Evolutionary conservation across 2,329 filamentous ascomycete species (phyloP).

Genomic region (Phyllosticta paracitricarpa): DNA sequence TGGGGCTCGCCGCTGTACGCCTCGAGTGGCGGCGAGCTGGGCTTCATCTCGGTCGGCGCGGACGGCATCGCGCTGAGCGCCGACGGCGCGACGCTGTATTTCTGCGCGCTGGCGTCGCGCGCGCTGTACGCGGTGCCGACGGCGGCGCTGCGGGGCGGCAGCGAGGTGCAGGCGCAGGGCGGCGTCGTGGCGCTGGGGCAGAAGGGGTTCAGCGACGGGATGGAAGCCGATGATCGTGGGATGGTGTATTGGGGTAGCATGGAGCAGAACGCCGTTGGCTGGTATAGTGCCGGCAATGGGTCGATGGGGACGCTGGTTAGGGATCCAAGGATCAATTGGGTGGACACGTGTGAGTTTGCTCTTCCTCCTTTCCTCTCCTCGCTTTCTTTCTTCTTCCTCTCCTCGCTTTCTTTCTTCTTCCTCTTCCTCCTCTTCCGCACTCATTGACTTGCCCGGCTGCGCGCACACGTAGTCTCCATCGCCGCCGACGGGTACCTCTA

Average conservation of each 20-base stretch:
- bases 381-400: too few species aligned
- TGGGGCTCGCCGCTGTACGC: conserved; percentile 41
- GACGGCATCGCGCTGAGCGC: conserved; percentile 44
- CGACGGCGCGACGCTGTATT: conserved; percentile 40
- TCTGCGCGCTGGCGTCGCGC: conserved; percentile 34
- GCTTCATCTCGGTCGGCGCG: conserved; percentile 34
- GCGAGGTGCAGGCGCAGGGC: conserved; percentile 34
- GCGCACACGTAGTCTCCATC: conserved; percentile 22
- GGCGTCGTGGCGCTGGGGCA: conserved; percentile 35
- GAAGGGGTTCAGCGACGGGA: conserved; percentile 42
- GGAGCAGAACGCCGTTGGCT: conserved; percentile 38
- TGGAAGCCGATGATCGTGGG: conserved; percentile 42
- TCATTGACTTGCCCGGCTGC: background rate
- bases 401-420: conserved; percentile 9
- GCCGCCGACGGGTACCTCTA: conserved; percentile 41
- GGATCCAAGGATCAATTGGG: conserved; percentile 40
- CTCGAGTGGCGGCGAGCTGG: conserved; percentile 25
- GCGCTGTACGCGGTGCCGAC: conserved; percentile 39
- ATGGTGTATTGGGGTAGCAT: conserved; percentile 41
- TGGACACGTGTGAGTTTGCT: conserved; percentile 37
- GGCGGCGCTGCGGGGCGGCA: conserved; percentile 28
- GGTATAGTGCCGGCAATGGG: conserved; percentile 38
- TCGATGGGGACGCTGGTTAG: conserved; percentile 35
- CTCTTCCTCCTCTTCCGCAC: background rate
- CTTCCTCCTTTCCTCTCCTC: too few species aligned